Conservation (phyloP, 768 basidiomycete species). For the Mycena venus region DNA sequence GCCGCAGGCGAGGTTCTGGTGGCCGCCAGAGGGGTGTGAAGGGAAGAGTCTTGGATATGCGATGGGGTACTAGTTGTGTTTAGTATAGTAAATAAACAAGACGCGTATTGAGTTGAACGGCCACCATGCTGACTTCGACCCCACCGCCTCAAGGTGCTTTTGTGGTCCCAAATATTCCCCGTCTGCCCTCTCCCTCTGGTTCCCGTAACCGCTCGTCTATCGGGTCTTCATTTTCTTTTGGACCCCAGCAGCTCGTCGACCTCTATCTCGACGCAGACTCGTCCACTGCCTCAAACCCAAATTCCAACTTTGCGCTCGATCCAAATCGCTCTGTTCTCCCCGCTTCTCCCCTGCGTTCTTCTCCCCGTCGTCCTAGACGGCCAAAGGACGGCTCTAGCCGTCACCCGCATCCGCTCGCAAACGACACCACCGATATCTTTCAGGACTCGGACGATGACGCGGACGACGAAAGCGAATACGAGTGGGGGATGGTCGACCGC, state of each 20-base stretch:
- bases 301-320: slow-evolving; percentile 71
- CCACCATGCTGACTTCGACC: slow-evolving; percentile 52
- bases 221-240: slow-evolving; percentile 87
- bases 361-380: slow-evolving; percentile 69
- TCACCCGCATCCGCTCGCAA: slow-evolving; percentile 79
- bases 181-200: slow-evolving; percentile 65
- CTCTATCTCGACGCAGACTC: slow-evolving; percentile 77
- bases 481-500: slow-evolving; percentile 93
- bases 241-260: slow-evolving; percentile 81
- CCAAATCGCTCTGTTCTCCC: slow-evolving; percentile 85
- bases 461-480: slow-evolving; percentile 69
- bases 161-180: slow-evolving; percentile 61
- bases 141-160: slow-evolving; percentile 63
- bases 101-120: slow-evolving; percentile 12
- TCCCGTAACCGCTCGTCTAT: slow-evolving; percentile 78
- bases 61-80: slow-evolving; percentile 48
- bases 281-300: slow-evolving; percentile 68
- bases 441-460: slow-evolving; percentile 75
- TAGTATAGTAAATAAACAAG: slow-evolving; percentile 10
- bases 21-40: slow-evolving; percentile 50
- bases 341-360: slow-evolving; percentile 78
- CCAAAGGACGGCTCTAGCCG: slow-evolving; percentile 64
- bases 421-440: slow-evolving; percentile 83
- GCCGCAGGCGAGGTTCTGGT: slow-evolving; percentile 56
- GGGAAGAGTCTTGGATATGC: slow-evolving; percentile 57